These are phyloP conservation scores for Nemania sp. DNA, from an alignment of 2,329 filamentous ascomycete genomes.

Conservation along the genomic window DNA sequence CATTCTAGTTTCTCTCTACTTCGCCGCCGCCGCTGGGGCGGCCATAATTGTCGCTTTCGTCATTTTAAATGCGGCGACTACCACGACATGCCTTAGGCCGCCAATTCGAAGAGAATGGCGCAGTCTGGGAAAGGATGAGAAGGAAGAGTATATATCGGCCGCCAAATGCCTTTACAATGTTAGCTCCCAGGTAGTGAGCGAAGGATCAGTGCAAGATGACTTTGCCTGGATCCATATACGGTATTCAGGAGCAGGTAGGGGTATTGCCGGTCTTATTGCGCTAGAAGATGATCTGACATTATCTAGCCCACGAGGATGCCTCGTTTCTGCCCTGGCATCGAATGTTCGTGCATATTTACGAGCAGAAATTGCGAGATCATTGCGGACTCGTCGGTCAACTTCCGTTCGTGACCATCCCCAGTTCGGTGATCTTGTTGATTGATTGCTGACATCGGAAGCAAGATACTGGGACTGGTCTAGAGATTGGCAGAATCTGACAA, in stretches of 20 bases:
- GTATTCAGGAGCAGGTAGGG: constrained; percentile 1
- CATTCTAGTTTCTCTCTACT: too few relatives aligned
- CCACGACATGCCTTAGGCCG: background rate
- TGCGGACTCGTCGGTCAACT: constrained; percentile 6
- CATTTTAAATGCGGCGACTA: background rate
- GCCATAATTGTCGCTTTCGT: too few relatives aligned
- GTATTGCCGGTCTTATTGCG: too few relatives aligned
- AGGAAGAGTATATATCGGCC: background rate
- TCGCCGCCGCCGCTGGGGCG: too few relatives aligned
- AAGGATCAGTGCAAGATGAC: constrained; percentile 1
- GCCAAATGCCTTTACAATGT: constrained; percentile 8
- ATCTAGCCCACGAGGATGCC: constrained; percentile 3
- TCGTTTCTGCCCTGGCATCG: constrained; percentile 10
- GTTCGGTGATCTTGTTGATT: background rate
- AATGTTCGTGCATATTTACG: constrained; percentile 8
- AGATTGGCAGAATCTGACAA: constrained; percentile 11
- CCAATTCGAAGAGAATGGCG: constrained; percentile 2
- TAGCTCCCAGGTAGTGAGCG: background rate
- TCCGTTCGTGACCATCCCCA: background rate
- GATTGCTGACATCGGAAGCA: background rate
- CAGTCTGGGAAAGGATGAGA: background rate
- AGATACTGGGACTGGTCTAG: constrained; percentile 13
- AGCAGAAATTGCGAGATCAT: constrained; percentile 10
- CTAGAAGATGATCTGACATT: background rate
- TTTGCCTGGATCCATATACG: constrained; percentile 7